Base-by-base conservation (phyloP, 139 green algal genomes). In the Gonium pectorale region DNA sequence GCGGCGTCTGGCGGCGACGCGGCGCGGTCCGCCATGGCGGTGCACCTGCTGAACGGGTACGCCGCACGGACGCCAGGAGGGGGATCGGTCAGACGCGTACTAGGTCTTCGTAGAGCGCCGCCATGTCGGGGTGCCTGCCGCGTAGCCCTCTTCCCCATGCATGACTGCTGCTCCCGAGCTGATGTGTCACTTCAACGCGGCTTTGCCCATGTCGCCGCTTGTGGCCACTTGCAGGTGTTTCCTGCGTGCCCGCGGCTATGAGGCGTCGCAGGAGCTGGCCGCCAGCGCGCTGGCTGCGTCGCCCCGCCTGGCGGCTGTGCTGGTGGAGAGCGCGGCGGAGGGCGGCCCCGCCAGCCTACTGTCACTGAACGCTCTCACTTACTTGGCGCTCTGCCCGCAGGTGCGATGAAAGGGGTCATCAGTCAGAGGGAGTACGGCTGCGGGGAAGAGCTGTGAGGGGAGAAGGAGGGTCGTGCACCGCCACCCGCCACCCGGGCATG, bases 21-120 rank as follows among this genome's bases (percentile, higher is more conserved):
- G 7, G 31, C 71, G 59, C 49, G 63, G 31, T 17, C 59, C 0
- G 75, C 59, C 59, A 71, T 82, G 75, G 75, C 56, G 17, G n/a
- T 72, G 17, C 75, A 82, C 56, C 56, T 82, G 59, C 59, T 82
- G 15, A 82, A 82, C 59, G 75, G 75, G 75, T 82, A 17, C n/a
- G 73, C 5, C 1, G 64, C 19, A 5, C 26, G 24, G 54, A 22
- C 21, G 9, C 11, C 9, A 13, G 49, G 49, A n/a, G n/a, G n/a
- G n/a, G n/a, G n/a, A n/a, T n/a, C n/a, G n/a, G n/a, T n/a, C n/a
- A n/a, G n/a, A n/a, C n/a, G n/a, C n/a, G n/a, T n/a, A n/a, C n/a
- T n/a, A n/a, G n/a, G n/a, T n/a, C n/a, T n/a, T n/a, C n/a, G n/a
- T n/a, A n/a, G n/a, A n/a, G n/a, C n/a, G n/a, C n/a, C n/a, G n/a